These are phyloP conservation scores for Rugonectria rugulosa DNA, from an alignment of 2,329 filamentous ascomycete genomes.

Conservation along the genomic window DNA sequence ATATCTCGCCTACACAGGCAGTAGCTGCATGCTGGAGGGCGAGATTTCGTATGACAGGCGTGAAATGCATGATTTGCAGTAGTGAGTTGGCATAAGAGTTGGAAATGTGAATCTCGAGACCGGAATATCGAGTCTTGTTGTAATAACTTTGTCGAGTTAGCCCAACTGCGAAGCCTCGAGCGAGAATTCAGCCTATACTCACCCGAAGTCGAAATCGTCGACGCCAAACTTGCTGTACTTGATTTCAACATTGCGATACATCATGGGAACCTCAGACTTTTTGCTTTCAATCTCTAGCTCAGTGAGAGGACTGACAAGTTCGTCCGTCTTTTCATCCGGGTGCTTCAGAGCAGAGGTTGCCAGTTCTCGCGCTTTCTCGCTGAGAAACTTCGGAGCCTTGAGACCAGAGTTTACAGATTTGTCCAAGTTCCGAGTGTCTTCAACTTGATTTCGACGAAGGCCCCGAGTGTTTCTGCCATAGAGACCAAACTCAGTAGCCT, in stretches of 20 bases:
- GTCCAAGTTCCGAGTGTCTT: slow-evolving; percentile 73
- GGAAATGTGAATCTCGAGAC: slow-evolving; percentile 92
- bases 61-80: slow-evolving; percentile 90
- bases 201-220: slow-evolving; percentile 99
- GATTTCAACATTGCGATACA: slow-evolving; percentile 95
- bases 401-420: slow-evolving; percentile 67
- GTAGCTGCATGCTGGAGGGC: slow-evolving; percentile 89
- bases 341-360: slow-evolving; percentile 53
- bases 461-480: slow-evolving; percentile 81
- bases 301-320: slow-evolving; percentile 71
- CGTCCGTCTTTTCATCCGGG: slow-evolving; percentile 57
- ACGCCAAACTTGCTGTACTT: slow-evolving; percentile 99
- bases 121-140: slow-evolving; percentile 91
- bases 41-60: slow-evolving; percentile 84
- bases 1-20: slow-evolving; percentile 81
- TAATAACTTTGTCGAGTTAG: slow-evolving; percentile 71
- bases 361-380: slow-evolving; percentile 84
- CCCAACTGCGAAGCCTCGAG: not conserved
- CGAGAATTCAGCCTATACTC: slow-evolving; percentile 7
- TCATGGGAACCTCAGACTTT: slow-evolving; percentile 82
- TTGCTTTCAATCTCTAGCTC: slow-evolving; percentile 75
- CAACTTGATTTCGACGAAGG: slow-evolving; percentile 80
- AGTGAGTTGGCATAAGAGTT: slow-evolving; percentile 97
- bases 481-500: slow-evolving; percentile 76
- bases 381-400: slow-evolving; percentile 88